Conservation (phyloP, 177 flowering plant species). For the Vitis hybrid region DNA sequence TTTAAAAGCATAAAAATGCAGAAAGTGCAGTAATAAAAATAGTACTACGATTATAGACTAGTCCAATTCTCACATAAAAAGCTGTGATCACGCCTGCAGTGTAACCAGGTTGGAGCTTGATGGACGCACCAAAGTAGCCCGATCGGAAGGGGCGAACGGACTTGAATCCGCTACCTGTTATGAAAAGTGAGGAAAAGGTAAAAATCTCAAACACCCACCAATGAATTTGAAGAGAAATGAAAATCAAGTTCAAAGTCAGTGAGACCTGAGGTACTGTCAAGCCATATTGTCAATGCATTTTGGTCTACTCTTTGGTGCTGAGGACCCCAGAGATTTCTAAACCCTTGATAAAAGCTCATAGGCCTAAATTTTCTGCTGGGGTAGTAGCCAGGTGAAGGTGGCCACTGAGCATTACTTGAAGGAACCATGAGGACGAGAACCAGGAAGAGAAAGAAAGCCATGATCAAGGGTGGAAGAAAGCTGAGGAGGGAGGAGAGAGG, state of each 20-base stretch:
- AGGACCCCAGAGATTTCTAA: conserved; percentile 81
- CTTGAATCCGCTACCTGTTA: conserved; percentile 89
- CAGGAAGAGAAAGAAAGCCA: conserved; percentile 23
- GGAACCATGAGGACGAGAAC: conserved; percentile 10
- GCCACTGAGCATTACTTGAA: conserved; percentile 45
- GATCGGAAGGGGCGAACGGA: conserved; percentile 69
- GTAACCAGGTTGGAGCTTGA: conserved; percentile 87
- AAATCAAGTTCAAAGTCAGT: not conserved
- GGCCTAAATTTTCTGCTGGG: conserved; percentile 70
- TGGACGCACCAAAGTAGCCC: conserved; percentile 82
- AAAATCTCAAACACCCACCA: conserved; percentile 7
- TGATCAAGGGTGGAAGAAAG: conserved; percentile 8
- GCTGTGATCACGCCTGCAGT: conserved; percentile 98
- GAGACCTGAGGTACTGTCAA: conserved; percentile 76
- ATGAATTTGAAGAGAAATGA: not conserved
- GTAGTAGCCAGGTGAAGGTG: conserved; percentile 84
- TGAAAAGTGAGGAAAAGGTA: conserved; percentile 8
- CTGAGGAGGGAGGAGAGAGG: conserved; percentile 2
- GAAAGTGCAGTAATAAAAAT: not conserved
- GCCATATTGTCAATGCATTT: conserved; percentile 77
- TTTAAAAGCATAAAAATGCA: not conserved
- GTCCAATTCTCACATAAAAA: conserved; percentile 62
- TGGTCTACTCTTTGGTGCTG: conserved; percentile 69
- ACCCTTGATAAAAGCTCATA: conserved; percentile 62
- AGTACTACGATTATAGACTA: not conserved